These are phyloP conservation scores for Neocallimastix lanati DNA, from an alignment of 192 early-diverging fungal species.

Conservation along the genomic window DNA sequence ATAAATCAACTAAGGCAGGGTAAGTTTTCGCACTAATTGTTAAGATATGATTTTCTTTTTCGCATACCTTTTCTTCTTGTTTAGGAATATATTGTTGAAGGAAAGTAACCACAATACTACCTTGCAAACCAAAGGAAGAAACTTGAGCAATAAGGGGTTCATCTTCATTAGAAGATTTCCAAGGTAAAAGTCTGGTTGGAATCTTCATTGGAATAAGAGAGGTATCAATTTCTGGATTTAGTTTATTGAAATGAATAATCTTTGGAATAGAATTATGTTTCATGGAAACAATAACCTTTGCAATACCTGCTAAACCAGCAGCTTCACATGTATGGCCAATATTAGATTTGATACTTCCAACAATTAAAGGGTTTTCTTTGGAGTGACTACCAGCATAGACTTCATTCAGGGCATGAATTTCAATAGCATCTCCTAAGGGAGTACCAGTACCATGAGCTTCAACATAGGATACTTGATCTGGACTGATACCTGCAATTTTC, in stretches of 20 bases:
- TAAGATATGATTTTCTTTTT: not conserved
- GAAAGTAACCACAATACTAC: constrained; percentile 9
- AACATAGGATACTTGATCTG: not conserved
- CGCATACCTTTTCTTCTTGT: not conserved
- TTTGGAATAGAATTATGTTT: constrained; percentile 5
- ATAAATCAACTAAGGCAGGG: not conserved
- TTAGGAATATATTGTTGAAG: constrained; percentile 1
- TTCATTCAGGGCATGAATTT: not conserved
- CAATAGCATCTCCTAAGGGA: not conserved
- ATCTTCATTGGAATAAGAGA: constrained; percentile 4
- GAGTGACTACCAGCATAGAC: not conserved
- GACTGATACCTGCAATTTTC: not conserved
- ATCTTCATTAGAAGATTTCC: not conserved
- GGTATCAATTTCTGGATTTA: constrained; percentile 12
- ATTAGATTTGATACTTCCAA: constrained; percentile 4
- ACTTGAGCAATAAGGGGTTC: constrained; percentile 5
- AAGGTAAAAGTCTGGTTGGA: constrained; percentile 7
- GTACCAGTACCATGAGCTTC: constrained; percentile 6
- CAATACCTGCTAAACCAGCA: constrained; percentile 3
- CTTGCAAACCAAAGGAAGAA: constrained; percentile 11
- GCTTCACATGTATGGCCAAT: constrained; percentile 4
- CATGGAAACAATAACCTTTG: constrained; percentile 12
- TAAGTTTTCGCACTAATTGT: not conserved
- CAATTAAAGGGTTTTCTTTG: not conserved
- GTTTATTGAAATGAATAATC: constrained; percentile 6